Percentiles rank a stretch among this genome's conserved stretches.
Conservation (phyloP, 345 rosid species). For the Hypericum perforatum region DNA sequence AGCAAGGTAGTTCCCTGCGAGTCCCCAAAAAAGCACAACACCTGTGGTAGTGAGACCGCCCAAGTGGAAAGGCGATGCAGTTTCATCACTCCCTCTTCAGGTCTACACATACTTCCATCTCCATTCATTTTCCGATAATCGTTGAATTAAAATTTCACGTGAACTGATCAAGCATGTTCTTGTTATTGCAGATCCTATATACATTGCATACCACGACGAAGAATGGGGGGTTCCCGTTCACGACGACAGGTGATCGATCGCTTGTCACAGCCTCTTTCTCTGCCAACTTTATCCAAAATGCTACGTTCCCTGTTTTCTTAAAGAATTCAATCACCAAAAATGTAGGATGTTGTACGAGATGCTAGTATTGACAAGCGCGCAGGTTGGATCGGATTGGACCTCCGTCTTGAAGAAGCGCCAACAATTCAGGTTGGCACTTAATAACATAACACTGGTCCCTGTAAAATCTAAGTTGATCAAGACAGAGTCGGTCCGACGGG, state of each 20-base stretch:
- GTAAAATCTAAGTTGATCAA: too few relatives aligned
- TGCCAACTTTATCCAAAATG: background rate
- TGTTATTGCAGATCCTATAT: conserved; percentile 43
- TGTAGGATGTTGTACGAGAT: conserved; percentile 54
- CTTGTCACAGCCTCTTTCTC: too few relatives aligned
- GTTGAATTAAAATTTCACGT: background rate
- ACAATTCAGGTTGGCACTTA: conserved; percentile 30
- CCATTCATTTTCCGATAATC: too few relatives aligned
- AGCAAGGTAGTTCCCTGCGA: conserved; percentile 21
- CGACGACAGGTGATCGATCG: conserved; percentile 54
- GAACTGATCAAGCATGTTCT: background rate
- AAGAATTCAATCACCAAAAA: background rate
- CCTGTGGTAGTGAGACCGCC: background rate
- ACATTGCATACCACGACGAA: conserved; percentile 61
- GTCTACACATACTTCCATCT: conserved; percentile 13
- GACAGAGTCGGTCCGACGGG: background rate
- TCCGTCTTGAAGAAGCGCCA: conserved; percentile 57
- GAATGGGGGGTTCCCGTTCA: conserved; percentile 85
- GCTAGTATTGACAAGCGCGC: conserved; percentile 57
- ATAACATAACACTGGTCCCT: too few relatives aligned
- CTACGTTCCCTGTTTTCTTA: background rate
- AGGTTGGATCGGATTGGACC: conserved; percentile 74
- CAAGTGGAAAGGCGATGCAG: conserved; percentile 48
- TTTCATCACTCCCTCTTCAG: conserved; percentile 60
- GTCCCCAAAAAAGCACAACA: background rate